Evolutionary conservation across 1,284 basidiomycete genomes (phyloP).

Genomic region (Austroboletus novae-zelandiae): DNA sequence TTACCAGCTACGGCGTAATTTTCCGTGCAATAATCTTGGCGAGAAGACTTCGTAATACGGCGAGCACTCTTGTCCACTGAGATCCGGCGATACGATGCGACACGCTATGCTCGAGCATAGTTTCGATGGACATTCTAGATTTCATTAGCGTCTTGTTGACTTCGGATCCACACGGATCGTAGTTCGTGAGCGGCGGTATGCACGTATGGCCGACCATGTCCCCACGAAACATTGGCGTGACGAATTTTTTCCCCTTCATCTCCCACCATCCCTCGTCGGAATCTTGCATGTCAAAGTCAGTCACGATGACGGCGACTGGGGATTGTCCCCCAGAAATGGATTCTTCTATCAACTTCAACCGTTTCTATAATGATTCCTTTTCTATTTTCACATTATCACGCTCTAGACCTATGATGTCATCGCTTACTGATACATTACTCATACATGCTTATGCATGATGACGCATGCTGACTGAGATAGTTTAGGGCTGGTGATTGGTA

Average conservation of each 20-base stretch:
- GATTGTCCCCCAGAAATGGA: slow-evolving; percentile 26
- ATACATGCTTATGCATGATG: too few species aligned
- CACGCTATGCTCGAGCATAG: slow-evolving; percentile 5
- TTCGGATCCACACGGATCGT: background rate
- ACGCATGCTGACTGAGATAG: too few species aligned
- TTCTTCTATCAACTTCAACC: slow-evolving; percentile 27
- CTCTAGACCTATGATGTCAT: too few species aligned
- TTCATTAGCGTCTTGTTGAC: background rate
- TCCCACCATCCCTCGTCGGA: slow-evolving; percentile 6
- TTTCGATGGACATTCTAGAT: slow-evolving; percentile 2
- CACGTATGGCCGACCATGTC: slow-evolving; percentile 13
- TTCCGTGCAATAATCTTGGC: too few species aligned
- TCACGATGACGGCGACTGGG: slow-evolving; percentile 31
- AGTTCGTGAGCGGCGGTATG: slow-evolving; percentile 7
- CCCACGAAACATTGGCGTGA: background rate
- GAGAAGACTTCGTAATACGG: too few species aligned
- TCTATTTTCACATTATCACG: too few species aligned
- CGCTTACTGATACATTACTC: too few species aligned
- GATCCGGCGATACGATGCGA: slow-evolving; percentile 12
- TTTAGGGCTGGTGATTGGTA: too few species aligned
- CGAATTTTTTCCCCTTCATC: background rate
- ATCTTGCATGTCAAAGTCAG: slow-evolving; percentile 7
- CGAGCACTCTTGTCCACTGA: too few species aligned
- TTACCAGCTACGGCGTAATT: too few species aligned
- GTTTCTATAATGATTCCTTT: too few species aligned